phyloP scores from a whole-genome alignment of 2,329 filamentous ascomycete genomes.

The Trichothecium roseum region DNA sequence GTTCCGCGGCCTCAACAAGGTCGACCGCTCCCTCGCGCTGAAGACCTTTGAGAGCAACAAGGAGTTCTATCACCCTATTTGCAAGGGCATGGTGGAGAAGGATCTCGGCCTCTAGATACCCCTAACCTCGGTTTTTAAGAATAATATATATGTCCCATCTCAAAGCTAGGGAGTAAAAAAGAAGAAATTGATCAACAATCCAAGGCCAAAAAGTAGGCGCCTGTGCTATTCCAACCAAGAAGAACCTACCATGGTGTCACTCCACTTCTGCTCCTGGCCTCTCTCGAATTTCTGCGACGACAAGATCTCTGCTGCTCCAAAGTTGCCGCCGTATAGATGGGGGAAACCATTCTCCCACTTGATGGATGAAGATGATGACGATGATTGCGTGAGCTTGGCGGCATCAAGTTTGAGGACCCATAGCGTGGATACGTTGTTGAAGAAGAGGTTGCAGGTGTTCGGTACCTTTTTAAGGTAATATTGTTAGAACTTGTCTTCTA shows the following conservation, averaged over 20 bases:
- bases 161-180: too few species aligned
- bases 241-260: slow-evolving; percentile 26
- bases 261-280: slow-evolving; percentile 35
- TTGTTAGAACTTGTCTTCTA: not conserved
- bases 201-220: not conserved
- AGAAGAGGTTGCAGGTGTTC: slow-evolving; percentile 33
- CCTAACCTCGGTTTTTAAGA: too few species aligned
- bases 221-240: slow-evolving; percentile 28
- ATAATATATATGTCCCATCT: too few species aligned
- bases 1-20: slow-evolving; percentile 64
- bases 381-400: slow-evolving; percentile 24
- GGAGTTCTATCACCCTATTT: slow-evolving; percentile 95
- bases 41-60: slow-evolving; percentile 78
- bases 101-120: slow-evolving; percentile 37
- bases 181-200: not conserved
- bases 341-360: slow-evolving; percentile 51
- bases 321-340: slow-evolving; percentile 46
- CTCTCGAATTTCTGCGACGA: slow-evolving; percentile 34
- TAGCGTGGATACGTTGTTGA: slow-evolving; percentile 24
- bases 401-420: slow-evolving; percentile 46
- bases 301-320: slow-evolving; percentile 42
- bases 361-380: slow-evolving; percentile 18
- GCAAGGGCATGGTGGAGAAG: slow-evolving; percentile 76
- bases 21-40: slow-evolving; percentile 64
- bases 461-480: slow-evolving; percentile 24